Percentiles rank a stretch among this genome's conserved stretches.
phyloP scores from a whole-genome alignment of 257 asterid genomes.

The Ligustrum vulgare region DNA sequence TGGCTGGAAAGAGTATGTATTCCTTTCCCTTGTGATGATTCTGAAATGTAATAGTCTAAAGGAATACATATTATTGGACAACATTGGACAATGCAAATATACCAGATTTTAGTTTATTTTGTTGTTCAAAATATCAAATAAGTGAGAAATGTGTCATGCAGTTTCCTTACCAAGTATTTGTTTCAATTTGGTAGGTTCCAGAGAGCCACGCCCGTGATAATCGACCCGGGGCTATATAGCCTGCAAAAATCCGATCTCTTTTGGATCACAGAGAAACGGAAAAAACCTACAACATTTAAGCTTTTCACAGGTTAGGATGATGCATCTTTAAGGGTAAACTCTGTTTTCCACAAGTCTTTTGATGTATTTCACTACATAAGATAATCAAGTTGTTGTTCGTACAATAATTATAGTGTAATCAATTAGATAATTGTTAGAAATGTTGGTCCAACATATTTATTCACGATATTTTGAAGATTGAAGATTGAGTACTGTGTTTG shows the following conservation, averaged over 20 bases:
- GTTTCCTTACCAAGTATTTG: conserved; percentile 14
- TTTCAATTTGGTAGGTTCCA: conserved; percentile 41
- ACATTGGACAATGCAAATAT: not conserved
- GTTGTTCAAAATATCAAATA: not conserved
- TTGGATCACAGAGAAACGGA: conserved; percentile 59
- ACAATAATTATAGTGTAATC: too few species aligned
- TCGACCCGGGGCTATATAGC: conserved; percentile 77
- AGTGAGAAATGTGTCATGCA: not conserved
- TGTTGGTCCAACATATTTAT: not conserved
- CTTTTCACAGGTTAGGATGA: conserved; percentile 61
- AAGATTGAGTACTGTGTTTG: not conserved
- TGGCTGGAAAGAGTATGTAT: conserved; percentile 76
- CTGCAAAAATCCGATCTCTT: conserved; percentile 59
- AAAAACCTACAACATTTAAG: conserved; percentile 64
- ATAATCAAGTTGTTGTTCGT: too few species aligned
- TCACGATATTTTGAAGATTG: not conserved
- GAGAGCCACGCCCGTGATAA: conserved; percentile 72
- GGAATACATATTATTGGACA: too few species aligned
- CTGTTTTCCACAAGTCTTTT: too few species aligned
- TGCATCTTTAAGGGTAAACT: not conserved
- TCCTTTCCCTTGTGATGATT: conserved; percentile 4
- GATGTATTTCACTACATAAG: too few species aligned
- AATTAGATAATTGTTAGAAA: not conserved
- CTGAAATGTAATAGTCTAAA: not conserved
- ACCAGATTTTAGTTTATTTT: not conserved